Percentiles rank a stretch among this genome's conserved stretches.
These are phyloP conservation scores for Cutaneotrichosporon daszewskae DNA, from an alignment of 1,284 basidiomycete species.

Conservation along the genomic window DNA sequence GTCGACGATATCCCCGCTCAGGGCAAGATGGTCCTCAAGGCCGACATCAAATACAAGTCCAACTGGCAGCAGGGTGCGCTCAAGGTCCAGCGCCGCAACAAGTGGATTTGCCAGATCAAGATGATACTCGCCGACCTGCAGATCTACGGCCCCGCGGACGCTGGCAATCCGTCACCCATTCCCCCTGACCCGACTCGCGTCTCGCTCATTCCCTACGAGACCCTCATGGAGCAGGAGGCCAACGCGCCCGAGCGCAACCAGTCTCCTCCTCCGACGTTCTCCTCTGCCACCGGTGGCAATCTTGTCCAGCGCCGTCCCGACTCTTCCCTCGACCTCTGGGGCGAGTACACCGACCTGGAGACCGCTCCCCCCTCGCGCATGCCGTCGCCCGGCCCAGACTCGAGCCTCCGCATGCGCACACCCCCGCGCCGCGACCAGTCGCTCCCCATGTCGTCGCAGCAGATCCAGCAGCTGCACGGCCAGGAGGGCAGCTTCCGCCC, in stretches of 20 bases:
- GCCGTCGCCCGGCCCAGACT: slow-evolving; percentile 8
- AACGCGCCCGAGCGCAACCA: slow-evolving; percentile 17
- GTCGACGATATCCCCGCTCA: slow-evolving; percentile 72
- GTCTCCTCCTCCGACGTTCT: slow-evolving; percentile 42
- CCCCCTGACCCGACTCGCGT: slow-evolving; percentile 56
- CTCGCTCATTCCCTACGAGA: slow-evolving; percentile 66
- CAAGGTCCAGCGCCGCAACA: slow-evolving; percentile 69
- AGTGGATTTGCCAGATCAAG: slow-evolving; percentile 86
- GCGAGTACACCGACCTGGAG: slow-evolving; percentile 25
- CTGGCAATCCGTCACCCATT: slow-evolving; percentile 54
- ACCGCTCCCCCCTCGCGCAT: slow-evolving; percentile 20
- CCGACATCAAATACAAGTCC: slow-evolving; percentile 78
- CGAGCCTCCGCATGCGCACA: slow-evolving; percentile 4
- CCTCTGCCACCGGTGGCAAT: slow-evolving; percentile 29
- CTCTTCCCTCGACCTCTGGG: slow-evolving; percentile 38
- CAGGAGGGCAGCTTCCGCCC: slow-evolving; percentile 3
- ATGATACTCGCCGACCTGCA: slow-evolving; percentile 58
- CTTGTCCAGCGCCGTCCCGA: slow-evolving; percentile 36
- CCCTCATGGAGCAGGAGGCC: slow-evolving; percentile 50
- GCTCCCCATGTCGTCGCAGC: background rate
- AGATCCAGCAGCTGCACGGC: slow-evolving; percentile 1
- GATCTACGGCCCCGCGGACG: slow-evolving; percentile 69
- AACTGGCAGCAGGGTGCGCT: slow-evolving; percentile 78
- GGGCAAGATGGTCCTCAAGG: slow-evolving; percentile 67
- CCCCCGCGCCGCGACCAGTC: slow-evolving; percentile 3